Conservation (phyloP, 768 basidiomycete genomes). For the Pleurotus salmoneostramineus region DNA sequence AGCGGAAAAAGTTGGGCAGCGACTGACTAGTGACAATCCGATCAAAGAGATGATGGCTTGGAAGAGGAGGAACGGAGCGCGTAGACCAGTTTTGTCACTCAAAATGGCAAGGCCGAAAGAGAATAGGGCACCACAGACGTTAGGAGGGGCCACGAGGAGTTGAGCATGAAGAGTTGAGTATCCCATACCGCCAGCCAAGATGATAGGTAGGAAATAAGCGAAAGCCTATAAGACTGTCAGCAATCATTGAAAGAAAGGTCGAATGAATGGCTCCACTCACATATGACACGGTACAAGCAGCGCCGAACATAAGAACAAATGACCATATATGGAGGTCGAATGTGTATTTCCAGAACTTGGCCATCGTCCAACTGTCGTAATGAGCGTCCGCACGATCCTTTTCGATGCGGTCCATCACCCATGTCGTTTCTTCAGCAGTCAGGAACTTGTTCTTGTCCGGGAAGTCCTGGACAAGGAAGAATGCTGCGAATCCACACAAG, state of each 20-base stretch:
- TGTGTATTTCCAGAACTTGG: conserved; percentile 29
- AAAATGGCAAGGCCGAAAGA: conserved; percentile 32
- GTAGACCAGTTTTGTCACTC: conserved; percentile 28
- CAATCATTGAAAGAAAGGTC: too few relatives aligned
- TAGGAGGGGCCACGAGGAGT: conserved; percentile 31
- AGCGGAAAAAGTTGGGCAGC: too few relatives aligned
- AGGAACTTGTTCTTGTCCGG: conserved; percentile 31
- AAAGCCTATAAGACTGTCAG: conserved; percentile 10
- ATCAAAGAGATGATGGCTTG: conserved; percentile 27
- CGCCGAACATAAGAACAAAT: conserved; percentile 31
- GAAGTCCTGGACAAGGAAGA: conserved; percentile 30
- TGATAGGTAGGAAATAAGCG: conserved; percentile 28
- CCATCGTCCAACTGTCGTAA: conserved; percentile 25
- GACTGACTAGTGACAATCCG: conserved; percentile 23
- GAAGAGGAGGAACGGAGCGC: conserved; percentile 28
- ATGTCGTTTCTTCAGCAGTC: conserved; percentile 25
- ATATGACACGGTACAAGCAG: conserved; percentile 26
- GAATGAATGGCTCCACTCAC: conserved; percentile 13
- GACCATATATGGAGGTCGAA: conserved; percentile 28
- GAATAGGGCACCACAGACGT: conserved; percentile 28
- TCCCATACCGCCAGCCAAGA: conserved; percentile 28
- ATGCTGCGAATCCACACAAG: conserved; percentile 22
- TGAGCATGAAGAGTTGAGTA: conserved; percentile 23
- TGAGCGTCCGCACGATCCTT: conserved; percentile 34
- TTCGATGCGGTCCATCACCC: conserved; percentile 28